A percentile compares a stretch with the other conserved stretches of the same genome.
Conservation (phyloP, 2,329 filamentous ascomycete genomes). For the Aspergillus viridinutans region DNA sequence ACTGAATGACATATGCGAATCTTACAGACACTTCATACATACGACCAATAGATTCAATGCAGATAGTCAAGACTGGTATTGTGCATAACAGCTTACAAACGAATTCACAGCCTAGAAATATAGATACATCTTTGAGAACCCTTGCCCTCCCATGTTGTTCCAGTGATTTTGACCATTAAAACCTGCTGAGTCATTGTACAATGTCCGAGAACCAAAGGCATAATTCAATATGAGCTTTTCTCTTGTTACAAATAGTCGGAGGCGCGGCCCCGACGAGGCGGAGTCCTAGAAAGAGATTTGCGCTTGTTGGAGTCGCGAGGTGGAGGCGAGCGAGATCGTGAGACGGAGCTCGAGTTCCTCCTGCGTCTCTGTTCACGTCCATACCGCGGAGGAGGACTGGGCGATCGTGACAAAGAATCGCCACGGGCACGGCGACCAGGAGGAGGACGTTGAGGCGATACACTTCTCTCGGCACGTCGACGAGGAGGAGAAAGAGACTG, state of each 20-base stretch:
- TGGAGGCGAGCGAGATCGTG: constrained; percentile 18
- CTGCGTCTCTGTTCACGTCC: constrained; percentile 9
- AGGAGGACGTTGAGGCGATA: constrained; percentile 21
- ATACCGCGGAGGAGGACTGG: constrained; percentile 14
- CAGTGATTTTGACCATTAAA: not conserved
- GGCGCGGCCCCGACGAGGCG: constrained; percentile 15
- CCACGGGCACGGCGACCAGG: constrained; percentile 20
- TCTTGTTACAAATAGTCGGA: constrained; percentile 6
- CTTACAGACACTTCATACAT: not conserved
- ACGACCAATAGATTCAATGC: not conserved
- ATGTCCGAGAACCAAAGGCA: not conserved
- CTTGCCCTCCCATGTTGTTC: not conserved
- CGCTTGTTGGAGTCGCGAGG: constrained; percentile 10
- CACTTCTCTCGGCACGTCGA: constrained; percentile 17
- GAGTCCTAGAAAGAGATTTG: constrained; percentile 11
- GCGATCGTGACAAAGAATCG: constrained; percentile 23
- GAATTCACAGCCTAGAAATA: not conserved
- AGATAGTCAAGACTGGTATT: not conserved
- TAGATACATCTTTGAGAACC: constrained; percentile 3
- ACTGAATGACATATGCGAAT: not conserved
- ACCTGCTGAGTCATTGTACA: not conserved
- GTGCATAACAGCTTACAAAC: not conserved
- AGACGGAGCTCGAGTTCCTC: constrained; percentile 17
- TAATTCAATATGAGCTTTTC: not conserved
- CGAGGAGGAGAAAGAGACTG: constrained; percentile 29